These are phyloP conservation scores for Diaporthe velutina DNA, from an alignment of 2,329 filamentous ascomycete genomes.

Conservation along the genomic window DNA sequence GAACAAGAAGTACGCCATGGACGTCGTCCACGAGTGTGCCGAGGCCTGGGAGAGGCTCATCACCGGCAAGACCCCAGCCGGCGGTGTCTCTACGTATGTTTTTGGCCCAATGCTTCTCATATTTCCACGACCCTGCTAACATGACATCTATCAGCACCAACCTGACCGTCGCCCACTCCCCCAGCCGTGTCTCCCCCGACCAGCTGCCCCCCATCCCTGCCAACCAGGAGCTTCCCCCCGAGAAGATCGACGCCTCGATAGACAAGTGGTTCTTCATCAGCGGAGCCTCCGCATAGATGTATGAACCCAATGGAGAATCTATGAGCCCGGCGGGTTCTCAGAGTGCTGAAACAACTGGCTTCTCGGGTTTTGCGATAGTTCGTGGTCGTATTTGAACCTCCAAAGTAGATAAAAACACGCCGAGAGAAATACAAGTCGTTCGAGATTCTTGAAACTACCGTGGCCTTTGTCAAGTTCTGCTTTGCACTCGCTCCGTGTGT, in stretches of 20 bases:
- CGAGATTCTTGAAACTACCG: background rate
- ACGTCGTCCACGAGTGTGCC: slow-evolving; percentile 94
- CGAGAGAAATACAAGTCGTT: slow-evolving; percentile 19
- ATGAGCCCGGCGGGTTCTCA: background rate
- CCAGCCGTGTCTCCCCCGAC: slow-evolving; percentile 76
- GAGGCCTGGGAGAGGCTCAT: slow-evolving; percentile 98
- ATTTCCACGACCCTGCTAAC: background rate
- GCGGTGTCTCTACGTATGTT: slow-evolving; percentile 85
- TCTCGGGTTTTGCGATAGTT: slow-evolving; percentile 15
- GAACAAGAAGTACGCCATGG: slow-evolving; percentile 99
- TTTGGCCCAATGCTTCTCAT: background rate
- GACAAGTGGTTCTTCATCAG: slow-evolving; percentile 99
- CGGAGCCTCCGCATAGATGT: slow-evolving; percentile 82
- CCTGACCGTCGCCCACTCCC: slow-evolving; percentile 79
- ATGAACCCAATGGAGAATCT: background rate
- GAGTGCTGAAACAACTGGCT: slow-evolving; percentile 16
- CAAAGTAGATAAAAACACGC: slow-evolving; percentile 25
- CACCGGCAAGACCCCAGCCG: slow-evolving; percentile 85
- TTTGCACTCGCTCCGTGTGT: background rate
- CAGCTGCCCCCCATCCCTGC: slow-evolving; percentile 82
- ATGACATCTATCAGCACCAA: slow-evolving; percentile 74
- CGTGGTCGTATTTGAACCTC: background rate
- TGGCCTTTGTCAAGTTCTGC: background rate
- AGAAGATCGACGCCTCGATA: slow-evolving; percentile 94
- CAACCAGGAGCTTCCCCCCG: slow-evolving; percentile 84